Conservation (phyloP, 306 rosid species). For the Senna tora region DNA sequence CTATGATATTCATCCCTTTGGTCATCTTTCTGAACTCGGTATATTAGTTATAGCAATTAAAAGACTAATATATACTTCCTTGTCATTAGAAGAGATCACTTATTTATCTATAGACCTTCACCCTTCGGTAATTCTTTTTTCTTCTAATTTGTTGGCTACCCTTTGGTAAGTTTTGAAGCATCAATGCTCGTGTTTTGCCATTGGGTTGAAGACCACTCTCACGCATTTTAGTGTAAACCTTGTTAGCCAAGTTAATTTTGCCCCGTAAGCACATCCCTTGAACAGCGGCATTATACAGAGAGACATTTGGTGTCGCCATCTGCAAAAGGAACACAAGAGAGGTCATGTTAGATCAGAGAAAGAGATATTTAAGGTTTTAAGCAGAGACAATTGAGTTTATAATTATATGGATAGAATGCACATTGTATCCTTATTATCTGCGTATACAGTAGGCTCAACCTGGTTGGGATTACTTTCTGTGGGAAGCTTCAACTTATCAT, state of each 20-base stretch:
- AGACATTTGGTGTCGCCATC: slow-evolving; percentile 52
- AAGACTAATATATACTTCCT: slow-evolving; percentile 37
- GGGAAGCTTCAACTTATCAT: slow-evolving; percentile 18
- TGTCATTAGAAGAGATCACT: slow-evolving; percentile 36
- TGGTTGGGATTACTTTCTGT: background rate
- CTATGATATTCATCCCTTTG: slow-evolving; percentile 6
- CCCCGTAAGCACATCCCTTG: slow-evolving; percentile 84
- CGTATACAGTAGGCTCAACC: slow-evolving; percentile 7
- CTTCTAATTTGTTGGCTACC: background rate
- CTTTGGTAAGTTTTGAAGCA: slow-evolving; percentile 59
- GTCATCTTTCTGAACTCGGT: slow-evolving; percentile 32
- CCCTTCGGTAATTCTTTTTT: background rate
- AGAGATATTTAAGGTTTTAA: background rate
- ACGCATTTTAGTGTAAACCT: slow-evolving; percentile 64
- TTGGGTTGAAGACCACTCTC: slow-evolving; percentile 61
- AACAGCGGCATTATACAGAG: slow-evolving; percentile 72
- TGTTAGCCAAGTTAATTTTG: slow-evolving; percentile 59
- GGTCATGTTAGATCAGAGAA: slow-evolving; percentile 29
- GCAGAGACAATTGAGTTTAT: background rate
- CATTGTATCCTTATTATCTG: slow-evolving; percentile 22
- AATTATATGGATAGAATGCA: background rate
- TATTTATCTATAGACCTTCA: slow-evolving; percentile 24
- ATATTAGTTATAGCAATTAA: slow-evolving; percentile 32
- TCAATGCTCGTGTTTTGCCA: slow-evolving; percentile 74
- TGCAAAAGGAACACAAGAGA: slow-evolving; percentile 42